A percentile compares a stretch with the other conserved stretches of the same genome.
Conservation (phyloP, 768 basidiomycete species). For the Suillus variegatus region DNA sequence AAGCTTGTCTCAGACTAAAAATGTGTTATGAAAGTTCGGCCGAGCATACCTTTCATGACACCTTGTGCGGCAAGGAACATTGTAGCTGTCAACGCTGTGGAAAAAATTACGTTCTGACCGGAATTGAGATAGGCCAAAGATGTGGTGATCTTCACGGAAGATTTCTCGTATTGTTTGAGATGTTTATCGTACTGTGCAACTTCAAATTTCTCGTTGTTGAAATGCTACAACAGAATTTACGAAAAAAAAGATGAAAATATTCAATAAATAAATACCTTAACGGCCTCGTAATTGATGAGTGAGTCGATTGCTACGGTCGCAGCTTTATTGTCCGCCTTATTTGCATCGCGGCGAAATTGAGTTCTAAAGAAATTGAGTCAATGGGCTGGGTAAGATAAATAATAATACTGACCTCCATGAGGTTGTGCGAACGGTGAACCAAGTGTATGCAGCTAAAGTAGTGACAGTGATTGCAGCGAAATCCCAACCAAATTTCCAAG, state of each 20-base stretch:
- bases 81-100: constrained; percentile 86
- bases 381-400: not conserved
- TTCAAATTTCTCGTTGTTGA: constrained; percentile 96
- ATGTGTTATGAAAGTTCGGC: not conserved
- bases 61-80: constrained; percentile 98
- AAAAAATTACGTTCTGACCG: constrained; percentile 96
- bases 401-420: constrained; percentile 76
- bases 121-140: constrained; percentile 93
- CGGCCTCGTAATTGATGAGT: constrained; percentile 97
- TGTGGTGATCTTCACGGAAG: constrained; percentile 93
- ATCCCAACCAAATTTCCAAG: constrained; percentile 97
- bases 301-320: constrained; percentile 94
- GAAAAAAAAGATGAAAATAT: not conserved
- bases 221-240: constrained; percentile 58
- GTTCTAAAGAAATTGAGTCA: constrained; percentile 52
- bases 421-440: constrained; percentile 96
- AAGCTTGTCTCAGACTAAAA: constrained; percentile 9
- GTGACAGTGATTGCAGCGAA: constrained; percentile 88
- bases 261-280: constrained; percentile 64
- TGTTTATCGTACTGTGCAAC: constrained; percentile 90
- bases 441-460: constrained; percentile 89
- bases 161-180: constrained; percentile 82
- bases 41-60: constrained; percentile 74
- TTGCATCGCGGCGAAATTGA: constrained; percentile 90
- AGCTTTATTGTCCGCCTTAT: constrained; percentile 95